Base-by-base conservation (phyloP, 1,284 basidiomycete species). In the Tilletiaria anomala region DNA sequence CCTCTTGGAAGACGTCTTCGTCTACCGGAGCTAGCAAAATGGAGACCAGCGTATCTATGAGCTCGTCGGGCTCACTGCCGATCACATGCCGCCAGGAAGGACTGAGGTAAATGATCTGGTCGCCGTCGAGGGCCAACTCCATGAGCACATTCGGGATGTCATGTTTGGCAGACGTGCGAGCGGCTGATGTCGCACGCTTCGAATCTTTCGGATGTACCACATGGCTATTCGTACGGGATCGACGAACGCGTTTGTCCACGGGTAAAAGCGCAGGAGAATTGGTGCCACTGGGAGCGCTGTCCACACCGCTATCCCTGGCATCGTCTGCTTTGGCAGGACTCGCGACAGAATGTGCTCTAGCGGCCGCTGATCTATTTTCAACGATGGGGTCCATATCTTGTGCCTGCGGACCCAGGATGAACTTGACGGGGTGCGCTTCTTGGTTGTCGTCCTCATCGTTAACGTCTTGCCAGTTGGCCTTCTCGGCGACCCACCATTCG, bases 401-500 rank as follows among this genome's bases (percentile, higher is more conserved):
- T 8, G 39, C 48, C 8, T n/a, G 26, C 26, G 26, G 26, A 23
- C 55, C 47, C 6, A 58, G 44, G 19, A 51, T 50, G 50, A 60
- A 60, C 34, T 48, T 44, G 24, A 58, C 51, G 8, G 58, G 54
- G 40, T 61, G 79, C 5, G 47, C 51, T 45, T 74, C 70, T 37
- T 54, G 50, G 32, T 69, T 70, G 41, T 87, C 83, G 40, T 69
- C n/a, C 23, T 88, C 84, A 47, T 91, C 87, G 63, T 89, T 83
- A 62, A 96, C 96, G 61, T 94, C 94, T n/a, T 29, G 26, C 93
- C 93, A 99, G 69, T 97, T 97, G 50, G 89, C 86, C 63, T 91
- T 91, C 71, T 97, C 93, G n/a, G 91, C 91, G 36, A 94, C 87
- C 91, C 91, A 99, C 93, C 93, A 99, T 63, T 97, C 93, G 45